These are phyloP conservation scores for Decorospora gaudefroyi DNA, from an alignment of 2,329 filamentous ascomycete species.

Conservation along the genomic window DNA sequence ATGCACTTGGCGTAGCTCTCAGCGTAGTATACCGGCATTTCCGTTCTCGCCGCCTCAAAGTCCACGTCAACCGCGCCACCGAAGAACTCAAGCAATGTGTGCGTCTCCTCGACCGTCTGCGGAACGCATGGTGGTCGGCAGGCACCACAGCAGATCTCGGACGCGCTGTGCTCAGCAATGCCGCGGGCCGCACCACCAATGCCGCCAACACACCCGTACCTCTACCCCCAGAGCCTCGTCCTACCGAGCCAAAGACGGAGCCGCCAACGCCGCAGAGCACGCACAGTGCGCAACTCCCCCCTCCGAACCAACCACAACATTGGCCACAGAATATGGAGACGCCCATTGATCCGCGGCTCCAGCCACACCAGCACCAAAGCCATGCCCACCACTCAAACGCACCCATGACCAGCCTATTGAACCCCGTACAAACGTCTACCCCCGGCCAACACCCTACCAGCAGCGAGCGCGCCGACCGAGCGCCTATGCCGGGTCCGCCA, in stretches of 20 bases:
- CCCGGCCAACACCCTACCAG: slow-evolving; percentile 47
- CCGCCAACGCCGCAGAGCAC: slow-evolving; percentile 24
- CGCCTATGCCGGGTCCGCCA: slow-evolving; percentile 25
- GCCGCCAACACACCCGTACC: slow-evolving; percentile 42
- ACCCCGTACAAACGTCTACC: slow-evolving; percentile 32
- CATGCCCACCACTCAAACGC: slow-evolving; percentile 22
- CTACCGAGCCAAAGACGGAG: slow-evolving; percentile 26
- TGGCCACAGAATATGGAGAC: slow-evolving; percentile 34
- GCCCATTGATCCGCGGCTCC: slow-evolving; percentile 44
- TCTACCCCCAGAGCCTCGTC: slow-evolving; percentile 25
- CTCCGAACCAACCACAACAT: slow-evolving; percentile 19
- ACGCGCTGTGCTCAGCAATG: slow-evolving; percentile 47
- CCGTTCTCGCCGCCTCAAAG: slow-evolving; percentile 56
- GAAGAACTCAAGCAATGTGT: slow-evolving; percentile 53
- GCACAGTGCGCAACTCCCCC: slow-evolving; percentile 19
- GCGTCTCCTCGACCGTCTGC: slow-evolving; percentile 50
- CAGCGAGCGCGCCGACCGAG: slow-evolving; percentile 42
- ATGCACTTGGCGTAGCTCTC: slow-evolving; percentile 60
- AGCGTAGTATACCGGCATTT: slow-evolving; percentile 62
- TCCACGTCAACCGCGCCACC: slow-evolving; percentile 54
- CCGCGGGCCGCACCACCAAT: slow-evolving; percentile 44
- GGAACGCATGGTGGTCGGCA: slow-evolving; percentile 53
- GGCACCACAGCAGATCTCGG: slow-evolving; percentile 53
- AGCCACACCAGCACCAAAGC: slow-evolving; percentile 26
- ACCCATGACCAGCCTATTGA: slow-evolving; percentile 39